These are phyloP conservation scores for Epichloe bromicola DNA, from an alignment of 2,329 filamentous ascomycete genomes.

Conservation along the genomic window DNA sequence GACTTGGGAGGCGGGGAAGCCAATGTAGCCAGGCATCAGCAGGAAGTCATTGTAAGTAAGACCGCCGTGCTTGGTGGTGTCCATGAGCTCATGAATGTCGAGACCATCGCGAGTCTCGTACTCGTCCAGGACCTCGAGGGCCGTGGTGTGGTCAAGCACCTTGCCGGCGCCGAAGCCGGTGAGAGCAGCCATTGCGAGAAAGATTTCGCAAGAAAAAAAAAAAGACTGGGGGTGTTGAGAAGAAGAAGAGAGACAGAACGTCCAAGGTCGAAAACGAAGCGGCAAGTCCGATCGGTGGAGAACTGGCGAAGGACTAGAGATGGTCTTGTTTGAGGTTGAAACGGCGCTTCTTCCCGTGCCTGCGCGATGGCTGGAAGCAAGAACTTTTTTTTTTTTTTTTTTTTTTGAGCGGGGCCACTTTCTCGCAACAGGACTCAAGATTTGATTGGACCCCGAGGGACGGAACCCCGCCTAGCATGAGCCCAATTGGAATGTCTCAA, in stretches of 20 bases:
- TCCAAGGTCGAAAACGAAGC: slow-evolving; percentile 29
- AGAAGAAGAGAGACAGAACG: slow-evolving; percentile 15
- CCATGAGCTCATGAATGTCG: slow-evolving; percentile 71
- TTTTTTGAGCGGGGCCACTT: no score
- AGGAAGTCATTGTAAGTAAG: slow-evolving; percentile 99
- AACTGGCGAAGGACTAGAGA: slow-evolving; percentile 14
- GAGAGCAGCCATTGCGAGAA: slow-evolving; percentile 48
- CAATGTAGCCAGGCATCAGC: slow-evolving; percentile 91
- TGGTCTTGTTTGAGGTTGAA: slow-evolving; percentile 25
- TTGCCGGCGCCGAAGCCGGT: slow-evolving; percentile 37
- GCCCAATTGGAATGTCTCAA: no score
- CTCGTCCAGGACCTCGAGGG: slow-evolving; percentile 68
- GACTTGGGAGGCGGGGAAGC: slow-evolving; percentile 87
- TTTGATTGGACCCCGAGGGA: no score
- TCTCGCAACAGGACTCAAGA: no score
- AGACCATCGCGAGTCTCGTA: slow-evolving; percentile 78
- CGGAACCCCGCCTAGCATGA: no score
- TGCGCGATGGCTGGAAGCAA: no score
- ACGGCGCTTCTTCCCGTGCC: slow-evolving; percentile 36
- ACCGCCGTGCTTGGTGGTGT: slow-evolving; percentile 83
- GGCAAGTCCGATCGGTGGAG: slow-evolving; percentile 14
- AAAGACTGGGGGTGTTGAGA: slow-evolving; percentile 8
- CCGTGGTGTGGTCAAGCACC: slow-evolving; percentile 60
- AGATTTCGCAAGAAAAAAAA: slow-evolving; percentile 12
- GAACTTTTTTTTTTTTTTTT: no score